phyloP scores from a whole-genome alignment of 805 yeast genomes.

The Cyberlindnera samutprakarnensis region DNA sequence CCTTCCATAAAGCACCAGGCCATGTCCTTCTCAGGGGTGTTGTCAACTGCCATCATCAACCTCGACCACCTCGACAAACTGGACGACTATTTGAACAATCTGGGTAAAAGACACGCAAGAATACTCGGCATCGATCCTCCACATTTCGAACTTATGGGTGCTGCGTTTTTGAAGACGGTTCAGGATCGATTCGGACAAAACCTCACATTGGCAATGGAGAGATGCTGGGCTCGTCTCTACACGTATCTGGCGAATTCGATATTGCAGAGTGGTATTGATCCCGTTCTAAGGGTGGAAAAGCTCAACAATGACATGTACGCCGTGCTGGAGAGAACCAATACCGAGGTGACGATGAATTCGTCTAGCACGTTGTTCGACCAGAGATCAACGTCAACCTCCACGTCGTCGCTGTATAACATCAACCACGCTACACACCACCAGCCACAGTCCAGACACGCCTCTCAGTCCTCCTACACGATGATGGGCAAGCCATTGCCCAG shows the following conservation, averaged over 20 bases:
- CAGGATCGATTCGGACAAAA: constrained; percentile 48
- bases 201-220: constrained; percentile 55
- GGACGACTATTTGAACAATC: constrained; percentile 49
- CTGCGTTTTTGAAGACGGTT: constrained; percentile 60
- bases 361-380: constrained; percentile 5
- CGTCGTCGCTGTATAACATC: background rate
- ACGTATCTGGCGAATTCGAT: constrained; percentile 62
- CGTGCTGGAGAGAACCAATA: constrained; percentile 5
- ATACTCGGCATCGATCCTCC: constrained; percentile 65
- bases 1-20: constrained; percentile 79
- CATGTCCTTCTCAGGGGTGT: constrained; percentile 69
- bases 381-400: constrained; percentile 6
- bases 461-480: no score
- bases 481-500: no score
- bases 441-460: no score
- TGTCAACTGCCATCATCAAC: constrained; percentile 58
- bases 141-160: constrained; percentile 67
- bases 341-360: constrained; percentile 3
- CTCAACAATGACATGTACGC: constrained; percentile 4
- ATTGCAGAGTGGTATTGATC: constrained; percentile 41
- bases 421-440: no score
- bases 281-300: constrained; percentile 28
- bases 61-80: constrained; percentile 51
- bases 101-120: constrained; percentile 72
- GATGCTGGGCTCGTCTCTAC: constrained; percentile 65